Conservation (phyloP, 1,284 basidiomycete genomes). For the Moesziomyces antarcticus region DNA sequence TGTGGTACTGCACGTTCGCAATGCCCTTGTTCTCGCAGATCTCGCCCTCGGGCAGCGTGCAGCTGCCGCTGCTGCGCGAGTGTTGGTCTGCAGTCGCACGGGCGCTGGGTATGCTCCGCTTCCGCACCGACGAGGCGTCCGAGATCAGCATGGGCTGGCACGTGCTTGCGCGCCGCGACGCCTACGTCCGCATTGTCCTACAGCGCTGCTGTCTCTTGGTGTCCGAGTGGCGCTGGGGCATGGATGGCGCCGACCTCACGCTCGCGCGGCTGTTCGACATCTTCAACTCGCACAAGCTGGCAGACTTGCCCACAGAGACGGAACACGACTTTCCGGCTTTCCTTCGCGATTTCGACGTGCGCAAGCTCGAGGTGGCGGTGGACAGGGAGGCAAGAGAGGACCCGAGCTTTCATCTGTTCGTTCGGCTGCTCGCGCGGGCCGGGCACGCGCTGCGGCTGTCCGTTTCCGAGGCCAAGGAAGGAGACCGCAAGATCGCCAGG, state of each 20-base stretch:
- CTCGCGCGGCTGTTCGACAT: constrained; percentile 79
- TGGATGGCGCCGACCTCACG: constrained; percentile 72
- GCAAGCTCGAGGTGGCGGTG: constrained; percentile 7
- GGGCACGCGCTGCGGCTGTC: constrained; percentile 64
- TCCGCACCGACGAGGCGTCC: constrained; percentile 73
- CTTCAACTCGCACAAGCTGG: constrained; percentile 82
- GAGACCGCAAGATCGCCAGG: constrained; percentile 74
- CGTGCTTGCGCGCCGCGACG: constrained; percentile 76
- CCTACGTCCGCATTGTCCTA: constrained; percentile 79
- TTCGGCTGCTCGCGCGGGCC: constrained; percentile 79
- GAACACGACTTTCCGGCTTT: constrained; percentile 81
- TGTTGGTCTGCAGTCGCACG: constrained; percentile 75
- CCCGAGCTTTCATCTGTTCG: constrained; percentile 81
- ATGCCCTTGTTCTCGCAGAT: constrained; percentile 84
- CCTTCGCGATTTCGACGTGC: constrained; percentile 72
- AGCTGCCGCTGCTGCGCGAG: constrained; percentile 72
- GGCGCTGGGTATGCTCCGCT: constrained; percentile 68
- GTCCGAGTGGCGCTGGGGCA: constrained; percentile 79
- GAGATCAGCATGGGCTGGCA: constrained; percentile 71
- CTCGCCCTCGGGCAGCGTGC: constrained; percentile 73
- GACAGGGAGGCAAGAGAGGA: constrained; percentile 71
- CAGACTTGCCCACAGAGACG: constrained; percentile 79
- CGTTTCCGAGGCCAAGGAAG: constrained; percentile 25
- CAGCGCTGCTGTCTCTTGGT: constrained; percentile 79
- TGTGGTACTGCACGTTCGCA: constrained; percentile 79